A percentile compares a stretch with the other conserved stretches of the same genome.
Evolutionary conservation across 352 stramenopile genomes (phyloP).

Genomic region (Globisporangium okanoganense): DNA sequence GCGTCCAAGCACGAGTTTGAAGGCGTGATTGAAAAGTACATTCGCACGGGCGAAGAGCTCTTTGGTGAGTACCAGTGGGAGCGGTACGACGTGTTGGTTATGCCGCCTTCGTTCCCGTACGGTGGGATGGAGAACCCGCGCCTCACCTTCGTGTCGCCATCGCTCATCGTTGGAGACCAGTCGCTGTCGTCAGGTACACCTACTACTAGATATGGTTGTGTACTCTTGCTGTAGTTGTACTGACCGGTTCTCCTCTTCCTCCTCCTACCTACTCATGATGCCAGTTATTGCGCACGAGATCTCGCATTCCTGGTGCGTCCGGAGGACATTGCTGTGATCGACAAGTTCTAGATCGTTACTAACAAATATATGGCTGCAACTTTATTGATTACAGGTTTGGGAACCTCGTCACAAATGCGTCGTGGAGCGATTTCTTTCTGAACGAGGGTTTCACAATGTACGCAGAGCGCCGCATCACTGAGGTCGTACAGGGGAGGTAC

Average conservation of each 20-base stretch:
- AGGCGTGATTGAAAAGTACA: slow-evolving; percentile 67
- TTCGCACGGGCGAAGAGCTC: slow-evolving; percentile 63
- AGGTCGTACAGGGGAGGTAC: slow-evolving; percentile 62
- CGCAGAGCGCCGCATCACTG: slow-evolving; percentile 66
- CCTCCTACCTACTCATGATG: background rate
- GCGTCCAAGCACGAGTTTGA: slow-evolving; percentile 69
- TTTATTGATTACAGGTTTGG: slow-evolving; percentile 47
- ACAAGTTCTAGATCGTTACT: background rate
- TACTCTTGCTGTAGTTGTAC: background rate
- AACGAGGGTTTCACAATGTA: slow-evolving; percentile 91
- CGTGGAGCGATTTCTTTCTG: slow-evolving; percentile 86
- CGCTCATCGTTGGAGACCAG: slow-evolving; percentile 70
- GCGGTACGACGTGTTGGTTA: slow-evolving; percentile 79
- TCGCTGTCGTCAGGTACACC: slow-evolving; percentile 63
- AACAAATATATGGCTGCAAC: background rate
- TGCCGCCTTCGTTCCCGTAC: slow-evolving; percentile 92
- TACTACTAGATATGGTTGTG: background rate
- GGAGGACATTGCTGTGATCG: background rate
- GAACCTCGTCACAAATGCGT: slow-evolving; percentile 80
- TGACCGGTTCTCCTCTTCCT: background rate
- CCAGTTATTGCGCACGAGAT: slow-evolving; percentile 79
- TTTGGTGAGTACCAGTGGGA: slow-evolving; percentile 86
- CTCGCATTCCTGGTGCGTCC: slow-evolving; percentile 66
- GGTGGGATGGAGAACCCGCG: slow-evolving; percentile 98
- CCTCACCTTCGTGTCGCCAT: slow-evolving; percentile 84